A percentile compares a stretch with the other conserved stretches of the same genome.
These are phyloP conservation scores for Sutorius australiensis DNA, from an alignment of 768 basidiomycete species.

Conservation along the genomic window DNA sequence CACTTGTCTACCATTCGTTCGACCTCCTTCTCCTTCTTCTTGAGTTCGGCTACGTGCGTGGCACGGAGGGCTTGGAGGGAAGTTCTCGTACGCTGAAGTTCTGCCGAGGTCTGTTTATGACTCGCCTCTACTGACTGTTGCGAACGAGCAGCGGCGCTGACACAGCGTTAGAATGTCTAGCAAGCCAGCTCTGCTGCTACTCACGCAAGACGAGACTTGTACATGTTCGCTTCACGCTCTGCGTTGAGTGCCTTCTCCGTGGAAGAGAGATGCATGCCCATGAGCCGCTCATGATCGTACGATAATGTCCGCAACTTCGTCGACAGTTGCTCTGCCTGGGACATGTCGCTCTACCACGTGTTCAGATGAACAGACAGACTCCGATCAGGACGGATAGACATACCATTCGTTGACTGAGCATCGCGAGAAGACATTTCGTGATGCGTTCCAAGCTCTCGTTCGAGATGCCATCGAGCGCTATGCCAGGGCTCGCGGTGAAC, in stretches of 20 bases:
- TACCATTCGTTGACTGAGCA: conserved; percentile 77
- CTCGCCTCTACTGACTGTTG: conserved; percentile 58
- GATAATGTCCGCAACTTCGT: conserved; percentile 72
- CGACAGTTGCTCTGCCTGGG: conserved; percentile 68
- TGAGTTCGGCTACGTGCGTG: conserved; percentile 66
- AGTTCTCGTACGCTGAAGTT: conserved; percentile 70
- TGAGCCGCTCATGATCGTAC: conserved; percentile 78
- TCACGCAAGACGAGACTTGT: conserved; percentile 70
- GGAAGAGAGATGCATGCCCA: conserved; percentile 56
- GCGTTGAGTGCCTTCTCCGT: conserved; percentile 64
- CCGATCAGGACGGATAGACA: conserved; percentile 27
- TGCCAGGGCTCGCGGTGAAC: conserved; percentile 58
- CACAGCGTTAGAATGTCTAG: neutral
- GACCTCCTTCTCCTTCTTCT: conserved; percentile 77
- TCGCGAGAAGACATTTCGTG: conserved; percentile 70
- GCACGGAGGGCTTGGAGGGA: conserved; percentile 65
- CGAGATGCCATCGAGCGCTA: conserved; percentile 63
- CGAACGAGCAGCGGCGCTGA: conserved; percentile 49
- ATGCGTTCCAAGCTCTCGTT: conserved; percentile 51
- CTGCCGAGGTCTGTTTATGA: conserved; percentile 66
- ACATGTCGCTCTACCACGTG: conserved; percentile 61
- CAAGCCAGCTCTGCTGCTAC: conserved; percentile 28
- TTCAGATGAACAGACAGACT: conserved; percentile 10
- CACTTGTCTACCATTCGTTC: conserved; percentile 74
- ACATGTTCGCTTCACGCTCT: conserved; percentile 72